Base-by-base conservation (phyloP, 2,329 filamentous ascomycete species). In the Stagonosporopsis rhizophila region DNA sequence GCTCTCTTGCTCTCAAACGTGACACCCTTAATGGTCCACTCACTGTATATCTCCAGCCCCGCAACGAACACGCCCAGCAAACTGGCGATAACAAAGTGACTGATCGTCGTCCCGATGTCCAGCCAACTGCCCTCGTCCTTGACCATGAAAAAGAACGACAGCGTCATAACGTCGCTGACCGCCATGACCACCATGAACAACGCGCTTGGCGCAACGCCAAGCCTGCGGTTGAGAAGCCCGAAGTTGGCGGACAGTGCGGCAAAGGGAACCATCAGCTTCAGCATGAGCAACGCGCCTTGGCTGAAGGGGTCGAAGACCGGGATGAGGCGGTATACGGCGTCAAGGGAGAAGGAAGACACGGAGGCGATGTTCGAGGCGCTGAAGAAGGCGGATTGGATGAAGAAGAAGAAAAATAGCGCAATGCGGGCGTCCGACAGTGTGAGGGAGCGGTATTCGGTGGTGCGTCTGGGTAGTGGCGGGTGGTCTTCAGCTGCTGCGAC, bases 121-220 rank as follows among this genome's bases (percentile, higher is more conserved):
- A 99, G 79, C 95, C 95, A 99, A 20, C 90, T 95, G 0, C 95
- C 95, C 74, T 99, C 95, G 67, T 99, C 95, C 69, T 90, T 90
- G 41, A 99, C 95, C 68, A 96, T 91, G 87, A 91, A 99, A 79
- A 99, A 99, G 81, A 99, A 99, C 69, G 95, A 91, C 48, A 99
- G 82, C 3, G 95, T 98, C 73, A 98, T 83, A 45, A 96, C 86
- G 73, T 99, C 95, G 58, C 90, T 93, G 47, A 96, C 86, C 0
- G 71, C 90, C 86, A 97, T 96, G 46, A 96, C 92, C 3, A 77
- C 65, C 89, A 97, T 97, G 78, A 98, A 97, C 4, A 99, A 80
- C 6, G 92, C 91, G 35, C 90, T 92, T 0, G 92, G 93, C 8
- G 92, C 89, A 0, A 99, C 89, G 15, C 90, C 89, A 0, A 99